A percentile compares a stretch with the other conserved stretches of the same genome.
These are phyloP conservation scores for Boletus sensibilis DNA, from an alignment of 768 basidiomycete genomes.

Conservation along the genomic window DNA sequence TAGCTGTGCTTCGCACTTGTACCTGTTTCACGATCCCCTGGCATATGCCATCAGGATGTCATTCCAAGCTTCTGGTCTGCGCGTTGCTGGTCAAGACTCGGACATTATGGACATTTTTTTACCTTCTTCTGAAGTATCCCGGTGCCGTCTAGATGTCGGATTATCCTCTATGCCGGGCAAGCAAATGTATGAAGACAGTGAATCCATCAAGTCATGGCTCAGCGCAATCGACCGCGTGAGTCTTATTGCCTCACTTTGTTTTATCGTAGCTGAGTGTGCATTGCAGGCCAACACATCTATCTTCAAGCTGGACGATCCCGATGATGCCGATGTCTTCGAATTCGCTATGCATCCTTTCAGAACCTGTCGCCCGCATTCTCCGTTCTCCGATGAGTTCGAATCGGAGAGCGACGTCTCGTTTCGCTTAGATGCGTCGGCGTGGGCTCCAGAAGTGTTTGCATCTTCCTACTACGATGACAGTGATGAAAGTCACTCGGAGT, in stretches of 20 bases:
- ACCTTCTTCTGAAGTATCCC: slow-evolving; percentile 11
- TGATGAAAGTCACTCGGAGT: slow-evolving; percentile 21
- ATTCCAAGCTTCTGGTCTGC: slow-evolving; percentile 16
- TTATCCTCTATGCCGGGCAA: slow-evolving; percentile 11
- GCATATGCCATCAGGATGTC: slow-evolving; percentile 19
- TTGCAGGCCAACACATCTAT: slow-evolving; percentile 17
- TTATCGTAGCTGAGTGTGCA: neutral
- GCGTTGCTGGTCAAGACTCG: slow-evolving; percentile 32
- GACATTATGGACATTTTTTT: slow-evolving; percentile 11
- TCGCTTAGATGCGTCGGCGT: slow-evolving; percentile 14
- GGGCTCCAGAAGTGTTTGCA: slow-evolving; percentile 19
- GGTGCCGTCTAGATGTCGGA: neutral
- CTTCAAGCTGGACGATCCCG: slow-evolving; percentile 1
- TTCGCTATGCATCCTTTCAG: slow-evolving; percentile 23
- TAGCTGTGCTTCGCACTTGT: slow-evolving; percentile 31
- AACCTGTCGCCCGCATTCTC: slow-evolving; percentile 13
- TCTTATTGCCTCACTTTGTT: neutral
- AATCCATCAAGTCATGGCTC: slow-evolving; percentile 30
- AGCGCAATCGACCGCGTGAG: slow-evolving; percentile 25
- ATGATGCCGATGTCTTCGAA: slow-evolving; percentile 4
- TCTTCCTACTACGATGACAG: slow-evolving; percentile 19
- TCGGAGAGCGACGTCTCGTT: slow-evolving; percentile 20
- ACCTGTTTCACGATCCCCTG: slow-evolving; percentile 8
- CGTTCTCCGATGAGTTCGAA: slow-evolving; percentile 24
- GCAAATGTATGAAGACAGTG: slow-evolving; percentile 25